These are phyloP conservation scores for Ceratobasidium sp. DNA, from an alignment of 1,284 basidiomycete species.

Conservation along the genomic window DNA sequence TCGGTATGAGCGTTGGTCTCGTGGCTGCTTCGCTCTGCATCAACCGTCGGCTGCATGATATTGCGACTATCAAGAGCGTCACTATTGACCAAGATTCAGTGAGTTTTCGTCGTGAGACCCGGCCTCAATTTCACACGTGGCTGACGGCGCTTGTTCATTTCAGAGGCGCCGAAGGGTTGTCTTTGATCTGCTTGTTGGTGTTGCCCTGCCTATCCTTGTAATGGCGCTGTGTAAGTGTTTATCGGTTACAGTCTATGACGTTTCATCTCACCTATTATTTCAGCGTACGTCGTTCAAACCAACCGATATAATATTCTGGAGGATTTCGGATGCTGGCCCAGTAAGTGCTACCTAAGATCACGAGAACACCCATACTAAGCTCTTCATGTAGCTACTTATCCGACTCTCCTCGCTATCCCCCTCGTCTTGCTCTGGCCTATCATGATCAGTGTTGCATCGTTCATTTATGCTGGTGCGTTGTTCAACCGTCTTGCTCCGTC, in stretches of 20 bases:
- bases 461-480: constrained; percentile 46
- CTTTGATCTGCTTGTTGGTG: constrained; percentile 63
- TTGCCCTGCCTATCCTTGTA: constrained; percentile 62
- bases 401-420: constrained; percentile 1
- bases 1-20: constrained; percentile 60
- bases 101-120: constrained; percentile 22
- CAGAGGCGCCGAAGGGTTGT: constrained; percentile 50
- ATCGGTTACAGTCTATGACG: neutral
- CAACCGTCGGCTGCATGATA: constrained; percentile 65
- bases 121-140: neutral
- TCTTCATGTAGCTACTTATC: neutral
- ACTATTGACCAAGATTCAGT: constrained; percentile 56
- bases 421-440: constrained; percentile 31
- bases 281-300: constrained; percentile 46
- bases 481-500: no score
- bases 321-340: constrained; percentile 48
- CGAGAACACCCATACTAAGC: neutral
- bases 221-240: constrained; percentile 66
- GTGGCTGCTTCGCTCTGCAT: constrained; percentile 64
- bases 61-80: constrained; percentile 58
- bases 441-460: constrained; percentile 29
- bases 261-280: constrained; percentile 9
- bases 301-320: constrained; percentile 48
- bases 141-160: constrained; percentile 7
- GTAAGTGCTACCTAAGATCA: neutral